Base-by-base conservation (phyloP, 352 stramenopile genomes). In the Achlya hypogyna region DNA sequence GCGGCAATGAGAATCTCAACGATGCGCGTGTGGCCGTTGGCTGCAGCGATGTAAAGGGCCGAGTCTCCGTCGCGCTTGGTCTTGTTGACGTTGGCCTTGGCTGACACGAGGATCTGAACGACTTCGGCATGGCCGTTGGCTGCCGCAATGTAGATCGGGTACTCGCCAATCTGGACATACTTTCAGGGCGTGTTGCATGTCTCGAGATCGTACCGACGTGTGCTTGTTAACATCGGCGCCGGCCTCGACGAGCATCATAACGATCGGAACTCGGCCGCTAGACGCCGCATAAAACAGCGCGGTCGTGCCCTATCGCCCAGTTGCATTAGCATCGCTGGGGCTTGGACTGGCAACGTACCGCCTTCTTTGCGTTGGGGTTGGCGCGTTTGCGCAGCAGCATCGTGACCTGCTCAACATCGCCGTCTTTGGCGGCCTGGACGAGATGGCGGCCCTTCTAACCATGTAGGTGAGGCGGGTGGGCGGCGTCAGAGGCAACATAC, bases 131-230 rank as follows among this genome's bases (percentile, higher is more conserved):
- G 49, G 23, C 49, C 49, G 29, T 54, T 54, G 49, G 49, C 49
- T 14, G 49, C 49, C 23, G 49, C 49, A 54, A 54, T 54, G 49
- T 54, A 54, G 29, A 54, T 54, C 6, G 49, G 49, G 49, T 54
- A 54, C 16, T 54, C 49, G 49, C 49, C 49, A 16, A 54, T 8
- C 49, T 54, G 16, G 23, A 16, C 23, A 16, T 34, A 54, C 6
- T 28, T 16, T 16, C 6, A 16, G 16, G 6, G 16, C 23, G 6
- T 42, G 34, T 14, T 54, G 49, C 22, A 14, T 34, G 12, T 54
- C 6, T 6, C 8, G 6, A 16, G 29, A 16, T 8, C 14, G 23
- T 54, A 54, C 49, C 49, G 49, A 54, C 6, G 49, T 54, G 29
- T 12, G 6, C 29, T 54, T 54, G 29, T 54, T 54, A 12, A 54